Conservation (phyloP, 768 basidiomycete genomes). For the Tephrocybe sp. region DNA sequence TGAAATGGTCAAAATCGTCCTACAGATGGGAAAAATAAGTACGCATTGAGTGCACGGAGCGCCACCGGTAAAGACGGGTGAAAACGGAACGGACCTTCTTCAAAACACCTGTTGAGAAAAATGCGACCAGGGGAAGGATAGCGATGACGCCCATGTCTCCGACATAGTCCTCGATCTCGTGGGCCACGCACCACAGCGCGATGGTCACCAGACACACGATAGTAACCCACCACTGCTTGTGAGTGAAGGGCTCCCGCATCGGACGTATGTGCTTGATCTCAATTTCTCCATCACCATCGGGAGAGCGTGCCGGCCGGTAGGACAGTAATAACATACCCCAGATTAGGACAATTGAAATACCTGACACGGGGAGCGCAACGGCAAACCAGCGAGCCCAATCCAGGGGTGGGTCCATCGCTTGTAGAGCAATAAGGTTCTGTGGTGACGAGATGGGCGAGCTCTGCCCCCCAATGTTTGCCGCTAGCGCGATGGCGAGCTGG, state of each 20-base stretch:
- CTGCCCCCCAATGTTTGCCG: constrained; percentile 97
- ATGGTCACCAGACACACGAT: constrained; percentile 86
- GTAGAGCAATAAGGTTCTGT: constrained; percentile 92
- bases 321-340: constrained; percentile 87
- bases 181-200: constrained; percentile 85
- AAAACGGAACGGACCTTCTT: constrained; percentile 67
- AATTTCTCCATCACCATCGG: constrained; percentile 74
- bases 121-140: constrained; percentile 87
- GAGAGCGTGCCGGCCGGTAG: constrained; percentile 73
- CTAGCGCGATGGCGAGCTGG: constrained; percentile 95
- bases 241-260: constrained; percentile 76
- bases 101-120: constrained; percentile 91
- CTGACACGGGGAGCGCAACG: constrained; percentile 90
- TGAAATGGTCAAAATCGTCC: constrained; percentile 95
- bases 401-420: constrained; percentile 81
- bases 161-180: constrained; percentile 67
- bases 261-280: constrained; percentile 85
- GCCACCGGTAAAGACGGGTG: not conserved
- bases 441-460: constrained; percentile 97
- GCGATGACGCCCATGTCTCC: constrained; percentile 99
- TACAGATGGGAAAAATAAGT: constrained; percentile 27
- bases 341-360: constrained; percentile 82
- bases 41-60: not conserved
- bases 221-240: constrained; percentile 89
- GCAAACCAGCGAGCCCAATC: constrained; percentile 95